Evolutionary conservation across 163 green algal genomes (phyloP).

Genomic region (Volvox carteri): DNA sequence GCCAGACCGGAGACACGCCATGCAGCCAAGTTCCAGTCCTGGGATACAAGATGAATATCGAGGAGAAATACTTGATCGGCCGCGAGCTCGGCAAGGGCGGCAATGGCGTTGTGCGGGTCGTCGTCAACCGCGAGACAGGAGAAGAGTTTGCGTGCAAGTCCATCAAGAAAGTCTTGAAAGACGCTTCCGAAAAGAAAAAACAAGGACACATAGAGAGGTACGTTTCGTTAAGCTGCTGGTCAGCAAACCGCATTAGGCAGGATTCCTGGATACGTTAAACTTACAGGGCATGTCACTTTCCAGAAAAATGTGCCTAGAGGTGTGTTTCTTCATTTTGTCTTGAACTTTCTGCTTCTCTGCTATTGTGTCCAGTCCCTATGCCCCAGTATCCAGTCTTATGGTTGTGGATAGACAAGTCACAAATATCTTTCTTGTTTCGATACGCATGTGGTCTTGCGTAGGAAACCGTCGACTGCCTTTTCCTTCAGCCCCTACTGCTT

Average conservation of each 20-base stretch:
- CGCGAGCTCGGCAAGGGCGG: slow-evolving; percentile 66
- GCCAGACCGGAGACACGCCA: neutral
- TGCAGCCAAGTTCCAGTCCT: slow-evolving; percentile 15
- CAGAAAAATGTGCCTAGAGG: no score
- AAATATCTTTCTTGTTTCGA: no score
- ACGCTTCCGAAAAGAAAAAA: slow-evolving; percentile 75
- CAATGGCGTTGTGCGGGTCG: slow-evolving; percentile 66
- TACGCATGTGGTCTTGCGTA: no score
- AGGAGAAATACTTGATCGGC: slow-evolving; percentile 56
- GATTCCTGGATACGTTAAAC: no score
- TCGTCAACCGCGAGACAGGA: slow-evolving; percentile 46
- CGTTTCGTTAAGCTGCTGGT: neutral
- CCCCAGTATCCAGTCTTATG: no score
- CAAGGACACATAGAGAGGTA: slow-evolving; percentile 76
- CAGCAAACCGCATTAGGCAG: no score
- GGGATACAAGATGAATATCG: slow-evolving; percentile 53
- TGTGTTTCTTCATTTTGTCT: neutral
- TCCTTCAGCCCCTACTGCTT: no score
- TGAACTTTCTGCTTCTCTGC: neutral
- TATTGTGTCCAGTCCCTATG: no score
- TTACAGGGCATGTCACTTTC: no score
- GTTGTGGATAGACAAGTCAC: no score
- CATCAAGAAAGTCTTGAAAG: slow-evolving; percentile 87
- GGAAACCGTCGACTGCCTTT: no score
- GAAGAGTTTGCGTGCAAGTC: slow-evolving; percentile 82